phyloP scores from a whole-genome alignment of 805 yeast species.

The Myxozyma vanderwaltii region DNA sequence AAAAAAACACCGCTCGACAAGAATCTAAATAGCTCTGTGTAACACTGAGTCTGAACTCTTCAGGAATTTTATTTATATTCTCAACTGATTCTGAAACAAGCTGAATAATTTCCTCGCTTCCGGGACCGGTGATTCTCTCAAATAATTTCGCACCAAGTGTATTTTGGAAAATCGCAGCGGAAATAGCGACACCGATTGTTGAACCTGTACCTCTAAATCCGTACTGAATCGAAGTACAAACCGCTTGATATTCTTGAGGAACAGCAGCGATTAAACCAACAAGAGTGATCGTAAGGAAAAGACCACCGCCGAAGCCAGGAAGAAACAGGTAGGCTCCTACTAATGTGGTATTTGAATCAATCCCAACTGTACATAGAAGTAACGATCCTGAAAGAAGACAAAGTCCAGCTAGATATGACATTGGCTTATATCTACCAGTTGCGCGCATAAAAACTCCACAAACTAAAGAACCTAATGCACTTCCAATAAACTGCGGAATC shows the following conservation, averaged over 20 bases:
- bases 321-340: conserved; percentile 50
- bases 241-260: conserved; percentile 68
- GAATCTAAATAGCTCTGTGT: conserved; percentile 27
- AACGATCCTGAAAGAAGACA: conserved; percentile 52
- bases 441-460: conserved; percentile 67
- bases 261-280: conserved; percentile 78
- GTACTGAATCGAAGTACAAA: conserved; percentile 88
- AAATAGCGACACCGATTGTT: conserved; percentile 71
- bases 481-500: conserved; percentile 62
- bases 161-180: conserved; percentile 58
- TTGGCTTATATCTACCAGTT: conserved; percentile 64
- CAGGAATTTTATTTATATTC: conserved; percentile 13
- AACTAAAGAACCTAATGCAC: conserved; percentile 64
- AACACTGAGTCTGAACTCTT: conserved; percentile 6
- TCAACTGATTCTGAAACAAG: conserved; percentile 26
- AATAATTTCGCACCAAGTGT: conserved; percentile 40
- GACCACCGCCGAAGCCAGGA: conserved; percentile 65
- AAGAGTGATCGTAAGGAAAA: conserved; percentile 68
- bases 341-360: conserved; percentile 32
- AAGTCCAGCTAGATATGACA: conserved; percentile 50
- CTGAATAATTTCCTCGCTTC: conserved; percentile 20
- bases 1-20: conserved; percentile 24
- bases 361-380: conserved; percentile 39
- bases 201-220: conserved; percentile 85
- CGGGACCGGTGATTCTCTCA: conserved; percentile 30